Evolutionary conservation across 2,329 filamentous ascomycete species (phyloP), one percentile per base, ranked within the genome.

Genomic region (Zymoseptoria tritici): DNA sequence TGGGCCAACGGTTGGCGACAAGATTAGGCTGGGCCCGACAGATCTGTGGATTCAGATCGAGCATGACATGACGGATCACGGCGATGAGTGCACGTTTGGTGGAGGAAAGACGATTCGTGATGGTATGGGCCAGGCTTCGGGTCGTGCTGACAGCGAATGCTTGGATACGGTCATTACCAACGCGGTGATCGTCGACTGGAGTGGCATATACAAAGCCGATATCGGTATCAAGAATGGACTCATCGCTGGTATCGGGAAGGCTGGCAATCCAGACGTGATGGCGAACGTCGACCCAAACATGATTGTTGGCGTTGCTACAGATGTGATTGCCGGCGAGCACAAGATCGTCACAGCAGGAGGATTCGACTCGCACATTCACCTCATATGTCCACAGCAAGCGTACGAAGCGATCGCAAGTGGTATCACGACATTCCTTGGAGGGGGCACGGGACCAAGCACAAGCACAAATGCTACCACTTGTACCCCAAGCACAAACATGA

Each of bases 181-280:
- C 69, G 93, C 92, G 4, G 77, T 97, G 64, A 87, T 97, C 46
- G 82, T 97, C 20, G 93, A 97, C 77, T 95, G 88, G 83, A 88
- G 83, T 1, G 93, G 93, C 54, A 96, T 97, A 70, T 95, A 90
- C 80, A 97, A 97, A 78, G 93, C 92, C 5, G 93, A 97, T 73
- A 96, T 97, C 71, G 93, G 93, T 26, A 86, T 97, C 73, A 96
- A 95, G 74, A 76, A 91, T 66, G 92, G 93, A 2, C 73, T 88
- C 49, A 97, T 97, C 69, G 86, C 87, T 26, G 93, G 85, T 0
- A 93, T 97, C 67, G 93, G 93, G 61, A 97, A 97, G 76, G 91
- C 93, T 16, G 93, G 93, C 20, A 97, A 97, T 70, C 93, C 93
- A n/a, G 93, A 97, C 75, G 85, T 96, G 53, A 97, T 97, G 93